Evolutionary conservation across 108 stramenopile genomes (phyloP).

Genomic region (Conticribra guillardii): DNA sequence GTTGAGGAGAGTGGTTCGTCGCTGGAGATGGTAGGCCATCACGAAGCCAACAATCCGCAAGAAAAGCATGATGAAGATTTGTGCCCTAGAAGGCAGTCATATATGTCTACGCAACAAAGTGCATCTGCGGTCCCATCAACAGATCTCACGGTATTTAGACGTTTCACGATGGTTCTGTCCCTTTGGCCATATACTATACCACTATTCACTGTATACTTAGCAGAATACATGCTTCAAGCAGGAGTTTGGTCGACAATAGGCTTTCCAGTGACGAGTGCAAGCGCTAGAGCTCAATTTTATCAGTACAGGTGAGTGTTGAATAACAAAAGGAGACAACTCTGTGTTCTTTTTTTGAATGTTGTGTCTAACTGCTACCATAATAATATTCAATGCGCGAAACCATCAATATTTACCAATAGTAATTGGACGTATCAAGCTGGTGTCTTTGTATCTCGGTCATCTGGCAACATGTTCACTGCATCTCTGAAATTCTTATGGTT

Average conservation of each 20-base stretch:
- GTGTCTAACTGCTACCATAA: too few species aligned
- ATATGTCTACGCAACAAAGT: conserved; percentile 5
- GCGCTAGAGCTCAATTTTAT: conserved; percentile 65
- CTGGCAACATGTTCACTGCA: conserved; percentile 58
- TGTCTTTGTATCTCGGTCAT: conserved; percentile 75
- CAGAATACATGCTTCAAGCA: conserved; percentile 66
- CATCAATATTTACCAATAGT: too few species aligned
- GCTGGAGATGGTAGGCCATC: conserved; percentile 28
- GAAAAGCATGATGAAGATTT: too few species aligned
- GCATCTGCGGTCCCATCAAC: not conserved
- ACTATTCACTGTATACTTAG: conserved; percentile 76
- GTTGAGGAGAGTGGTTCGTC: not conserved
- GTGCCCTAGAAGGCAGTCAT: too few species aligned
- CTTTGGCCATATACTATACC: conserved; percentile 78
- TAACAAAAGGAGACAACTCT: too few species aligned
- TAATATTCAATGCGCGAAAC: too few species aligned
- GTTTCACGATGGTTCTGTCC: conserved; percentile 48
- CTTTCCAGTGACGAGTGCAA: conserved; percentile 61
- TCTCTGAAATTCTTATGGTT: conserved; percentile 65
- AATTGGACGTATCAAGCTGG: conserved; percentile 68
- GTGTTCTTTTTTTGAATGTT: too few species aligned
- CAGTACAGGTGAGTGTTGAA: too few species aligned
- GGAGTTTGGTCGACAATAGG: conserved; percentile 85
- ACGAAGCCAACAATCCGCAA: conserved; percentile 1
- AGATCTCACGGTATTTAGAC: conserved; percentile 34